Base-by-base conservation (phyloP, 2,329 filamentous ascomycete species). In the Colletotrichum shisoi region DNA sequence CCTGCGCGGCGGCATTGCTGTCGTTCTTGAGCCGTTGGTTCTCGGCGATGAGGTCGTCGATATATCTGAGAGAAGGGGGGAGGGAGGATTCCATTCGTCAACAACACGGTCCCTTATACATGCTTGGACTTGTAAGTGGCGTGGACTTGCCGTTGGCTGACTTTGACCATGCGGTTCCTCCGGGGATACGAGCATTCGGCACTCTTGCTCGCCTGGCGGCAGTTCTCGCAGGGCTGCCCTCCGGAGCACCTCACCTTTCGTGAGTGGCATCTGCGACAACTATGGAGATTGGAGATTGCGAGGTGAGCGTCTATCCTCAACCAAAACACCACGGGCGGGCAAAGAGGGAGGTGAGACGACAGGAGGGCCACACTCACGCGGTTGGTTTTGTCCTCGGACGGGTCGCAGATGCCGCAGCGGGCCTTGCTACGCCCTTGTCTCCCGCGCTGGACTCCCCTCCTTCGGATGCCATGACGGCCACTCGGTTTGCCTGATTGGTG, bases 171-270 rank as follows among this genome's bases (percentile, higher is more conserved):
- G 2, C 74, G 73, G 44, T 76, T 74, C 51, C 76, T 75, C 6
- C 74, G 70, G 4, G 76, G 76, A 70, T 78, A 78, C 3, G 71
- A 71, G 54, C 76, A 78, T 21, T 77, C 75, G 0, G 69, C 69
- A 3, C 71, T 72, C 59, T 74, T 74, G 19, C 72, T 73, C 5
- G 74, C 72, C 60, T 76, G 74, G 31, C 66, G 65, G 44, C 76
- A 78, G 56, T 76, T 77, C 2, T 72, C 70, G 57, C 76, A 78
- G 1, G 76, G 76, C n/a, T 72, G 70, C 0, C 73, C 76, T 0
- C 76, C 76, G 0, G 75, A 76, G 27, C 76, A 78, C 45, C 75
- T 77, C 7, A 78, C 75, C 57, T 77, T 78, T 2, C 76, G 72
- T 0, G 76, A 70, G 60, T 72, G 78, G 46, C 70, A 81, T 64